Evolutionary conservation across 306 rosid genomes (phyloP).

Genomic region (Rubus idaeus): DNA sequence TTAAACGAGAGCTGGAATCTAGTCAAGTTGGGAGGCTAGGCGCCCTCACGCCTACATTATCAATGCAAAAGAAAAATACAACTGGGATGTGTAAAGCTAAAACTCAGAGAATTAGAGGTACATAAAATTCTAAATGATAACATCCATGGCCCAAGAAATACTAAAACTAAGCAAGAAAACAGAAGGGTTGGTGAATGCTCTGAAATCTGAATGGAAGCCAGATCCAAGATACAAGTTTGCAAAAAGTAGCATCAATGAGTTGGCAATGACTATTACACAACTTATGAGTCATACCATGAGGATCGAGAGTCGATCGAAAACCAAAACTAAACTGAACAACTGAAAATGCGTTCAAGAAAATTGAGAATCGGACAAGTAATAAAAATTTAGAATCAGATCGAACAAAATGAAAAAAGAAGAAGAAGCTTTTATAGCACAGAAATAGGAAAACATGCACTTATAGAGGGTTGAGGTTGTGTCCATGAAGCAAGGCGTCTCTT

Average conservation of each 20-base stretch:
- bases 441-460: not conserved
- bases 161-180: not conserved
- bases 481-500: not conserved
- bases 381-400: too few species aligned
- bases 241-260: not conserved
- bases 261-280: not conserved
- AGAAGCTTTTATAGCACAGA: not conserved
- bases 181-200: not conserved
- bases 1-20: not conserved
- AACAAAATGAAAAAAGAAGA: too few species aligned
- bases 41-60: not conserved
- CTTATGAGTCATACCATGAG: not conserved
- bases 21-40: not conserved
- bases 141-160: not conserved
- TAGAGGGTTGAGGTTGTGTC: not conserved
- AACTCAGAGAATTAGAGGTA: not conserved
- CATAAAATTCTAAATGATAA: not conserved
- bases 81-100: not conserved
- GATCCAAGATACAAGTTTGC: not conserved
- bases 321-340: not conserved
- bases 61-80: too few species aligned
- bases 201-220: not conserved
- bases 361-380: too few species aligned
- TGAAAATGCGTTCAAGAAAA: not conserved
- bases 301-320: not conserved